A percentile compares a stretch with the other conserved stretches of the same genome.
phyloP scores from a whole-genome alignment of 768 basidiomycete species.

The Butyriboletus loyo region DNA sequence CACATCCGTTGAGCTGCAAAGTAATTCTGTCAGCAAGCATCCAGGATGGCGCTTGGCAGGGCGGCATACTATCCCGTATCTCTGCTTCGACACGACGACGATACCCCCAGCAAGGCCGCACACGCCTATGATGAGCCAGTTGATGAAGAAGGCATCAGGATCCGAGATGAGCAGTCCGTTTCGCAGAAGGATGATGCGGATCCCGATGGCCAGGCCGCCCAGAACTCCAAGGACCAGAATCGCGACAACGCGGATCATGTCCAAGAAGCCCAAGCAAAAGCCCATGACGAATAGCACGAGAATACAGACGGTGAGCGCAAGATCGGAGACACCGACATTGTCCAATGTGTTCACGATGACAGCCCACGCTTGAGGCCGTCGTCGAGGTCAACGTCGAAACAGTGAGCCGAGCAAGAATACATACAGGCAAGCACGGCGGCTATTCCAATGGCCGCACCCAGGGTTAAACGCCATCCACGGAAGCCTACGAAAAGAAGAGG shows the following conservation, averaged over 20 bases:
- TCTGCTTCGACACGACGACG: constrained; percentile 43
- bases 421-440: constrained; percentile 46
- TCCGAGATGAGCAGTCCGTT: constrained; percentile 45
- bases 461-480: constrained; percentile 53
- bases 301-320: constrained; percentile 47
- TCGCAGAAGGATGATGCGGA: constrained; percentile 52
- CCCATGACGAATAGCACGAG: constrained; percentile 50
- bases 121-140: constrained; percentile 53
- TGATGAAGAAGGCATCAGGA: constrained; percentile 35
- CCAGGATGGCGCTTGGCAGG: not conserved
- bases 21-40: constrained; percentile 2
- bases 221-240: constrained; percentile 45
- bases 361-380: constrained; percentile 49
- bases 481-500: constrained; percentile 58
- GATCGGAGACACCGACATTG: constrained; percentile 48
- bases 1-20: constrained; percentile 43
- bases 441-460: constrained; percentile 53
- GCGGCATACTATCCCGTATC: constrained; percentile 48
- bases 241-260: constrained; percentile 46
- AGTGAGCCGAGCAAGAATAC: constrained; percentile 12
- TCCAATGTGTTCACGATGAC: constrained; percentile 56
- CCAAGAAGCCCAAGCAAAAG: constrained; percentile 52
- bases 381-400: not conserved
- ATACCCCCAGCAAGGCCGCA: constrained; percentile 43
- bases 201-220: constrained; percentile 57